Base-by-base conservation (phyloP, 1,284 basidiomycete species). In the Fomitopsis palustris region DNA sequence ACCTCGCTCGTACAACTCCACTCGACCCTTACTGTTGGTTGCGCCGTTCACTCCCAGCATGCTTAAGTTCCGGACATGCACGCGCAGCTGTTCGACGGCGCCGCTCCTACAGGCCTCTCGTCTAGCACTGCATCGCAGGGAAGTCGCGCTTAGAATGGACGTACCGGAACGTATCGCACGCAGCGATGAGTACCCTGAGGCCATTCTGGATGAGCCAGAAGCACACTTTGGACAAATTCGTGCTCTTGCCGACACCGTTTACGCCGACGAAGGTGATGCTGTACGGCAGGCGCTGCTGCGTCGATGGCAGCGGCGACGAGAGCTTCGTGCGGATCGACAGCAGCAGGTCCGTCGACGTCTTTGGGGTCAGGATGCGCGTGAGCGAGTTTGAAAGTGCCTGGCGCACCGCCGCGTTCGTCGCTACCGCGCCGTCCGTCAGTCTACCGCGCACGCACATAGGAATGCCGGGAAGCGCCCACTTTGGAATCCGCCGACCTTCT, bases 141-240 rank as follows among this genome's bases (percentile, higher is more conserved):
- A 43, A 23, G 21, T 43, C 19, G 16, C 3, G n/a, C 42, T n/a
- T 17, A 21, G 21, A 35, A 27, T n/a, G 9, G 9, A 77, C 80
- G 55, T 61, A 86, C 82, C 96, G 81, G 81, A 99, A 99, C 3
- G 97, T 99, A 73, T 99, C 97, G 70, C 97, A 99, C 12, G 97
- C 97, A 27, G 97, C 97, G 67, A 99, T 98, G 64, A 99, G 81
- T 21, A 99, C 96, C 31, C 91, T 83, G 43, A 96, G 75, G 9
- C 90, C 89, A 70, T 99, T 99, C 76, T 99, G 96, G 52, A 99
- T 87, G 21, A 99, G 81, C 97, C 97, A 99, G 78, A 99, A 99
- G 75, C 95, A 96, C 53, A 99, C 96, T 77, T 99, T 99, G 55
- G 92, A 94, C 29, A 99, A 77, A 73, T 98, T 99, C 4, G 97